Base-by-base conservation (phyloP, 2,329 filamentous ascomycete genomes). In the Ceratocystis cacaofunesta region DNA sequence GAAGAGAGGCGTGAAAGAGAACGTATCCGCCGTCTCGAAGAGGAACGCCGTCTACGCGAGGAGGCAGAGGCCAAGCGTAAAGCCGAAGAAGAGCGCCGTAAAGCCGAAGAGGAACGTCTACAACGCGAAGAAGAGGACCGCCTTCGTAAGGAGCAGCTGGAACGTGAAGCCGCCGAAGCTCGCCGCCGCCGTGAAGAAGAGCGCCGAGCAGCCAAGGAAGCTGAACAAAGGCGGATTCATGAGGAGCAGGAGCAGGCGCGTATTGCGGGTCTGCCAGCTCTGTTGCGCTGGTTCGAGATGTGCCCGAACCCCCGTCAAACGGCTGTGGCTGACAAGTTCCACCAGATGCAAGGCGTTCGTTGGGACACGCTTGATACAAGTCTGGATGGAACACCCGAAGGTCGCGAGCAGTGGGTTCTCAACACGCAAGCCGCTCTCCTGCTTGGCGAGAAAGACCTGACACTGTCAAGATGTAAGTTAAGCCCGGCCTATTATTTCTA, bases 321-420 rank as follows among this genome's bases (percentile, higher is more conserved):
- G 5, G 75, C 77, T 22, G 71, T 83, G 61, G 82, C 83, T 3
- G 75, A 78, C 63, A 79, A 79, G 55, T 85, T 87, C 71, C 77
- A 77, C 68, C 76, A 74, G 60, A 80, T 85, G 68, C 79, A 82
- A 69, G 84, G 84, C 17, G 82, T 85, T 61, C 81, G 85, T 25
- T 86, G 83, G 70, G 84, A 87, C 72, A 86, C 83, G 3, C 84
- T 87, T 66, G 78, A 78, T 15, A 78, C 79, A 2, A 77, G 78
- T 36, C 75, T 79, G 15, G 82, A 79, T 5, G 79, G 80, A 6
- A 81, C 79, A 10, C 69, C 78, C 1, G 79, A 79, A 60, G 84
- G 83, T n/a, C 79, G 83, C 62, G 84, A 86, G 69, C 83, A 84
- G 69, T 87, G 85, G 84, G 73, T 87, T 65, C 78, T 87, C 62